These are phyloP conservation scores for Podospora tetraspora DNA, from an alignment of 495 filamentous ascomycete genomes.

Conservation along the genomic window DNA sequence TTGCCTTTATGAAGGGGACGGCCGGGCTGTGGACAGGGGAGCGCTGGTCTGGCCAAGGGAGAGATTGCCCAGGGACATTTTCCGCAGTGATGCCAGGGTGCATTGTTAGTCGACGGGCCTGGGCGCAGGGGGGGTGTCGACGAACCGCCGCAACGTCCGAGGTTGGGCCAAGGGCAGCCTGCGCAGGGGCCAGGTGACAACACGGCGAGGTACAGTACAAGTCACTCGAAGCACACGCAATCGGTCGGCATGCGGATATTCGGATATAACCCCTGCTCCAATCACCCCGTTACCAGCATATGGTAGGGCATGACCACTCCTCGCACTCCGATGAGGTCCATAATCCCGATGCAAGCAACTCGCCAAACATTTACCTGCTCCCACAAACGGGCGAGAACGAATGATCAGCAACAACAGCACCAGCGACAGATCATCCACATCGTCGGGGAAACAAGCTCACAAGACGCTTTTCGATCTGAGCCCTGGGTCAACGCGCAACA, in stretches of 20 bases:
- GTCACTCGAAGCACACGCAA: not conserved
- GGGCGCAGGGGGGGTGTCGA: not conserved
- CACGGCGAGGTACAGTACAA: conserved; percentile 6
- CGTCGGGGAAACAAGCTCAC: not conserved
- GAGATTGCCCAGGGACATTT: conserved; percentile 2
- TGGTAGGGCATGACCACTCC: not conserved
- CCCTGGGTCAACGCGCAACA: not conserved
- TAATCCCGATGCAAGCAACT: not conserved
- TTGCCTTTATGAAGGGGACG: conserved; percentile 5
- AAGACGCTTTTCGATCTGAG: not conserved
- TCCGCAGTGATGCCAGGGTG: not conserved
- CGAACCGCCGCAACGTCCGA: conserved; percentile 4
- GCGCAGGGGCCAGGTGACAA: conserved; percentile 1
- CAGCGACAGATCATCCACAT: not conserved
- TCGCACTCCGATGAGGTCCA: not conserved
- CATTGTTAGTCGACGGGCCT: not conserved
- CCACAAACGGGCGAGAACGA: not conserved
- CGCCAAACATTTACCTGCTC: not conserved
- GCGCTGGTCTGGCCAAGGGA: conserved; percentile 5
- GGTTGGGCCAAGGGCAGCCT: conserved; percentile 5
- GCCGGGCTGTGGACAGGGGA: conserved; percentile 2
- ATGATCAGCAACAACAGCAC: not conserved
- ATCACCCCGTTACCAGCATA: not conserved
- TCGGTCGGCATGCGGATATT: conserved; percentile 3
- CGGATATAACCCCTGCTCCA: not conserved